Evolutionary conservation across 441 rosid genomes (phyloP).

Genomic region (Capsella rubella): DNA sequence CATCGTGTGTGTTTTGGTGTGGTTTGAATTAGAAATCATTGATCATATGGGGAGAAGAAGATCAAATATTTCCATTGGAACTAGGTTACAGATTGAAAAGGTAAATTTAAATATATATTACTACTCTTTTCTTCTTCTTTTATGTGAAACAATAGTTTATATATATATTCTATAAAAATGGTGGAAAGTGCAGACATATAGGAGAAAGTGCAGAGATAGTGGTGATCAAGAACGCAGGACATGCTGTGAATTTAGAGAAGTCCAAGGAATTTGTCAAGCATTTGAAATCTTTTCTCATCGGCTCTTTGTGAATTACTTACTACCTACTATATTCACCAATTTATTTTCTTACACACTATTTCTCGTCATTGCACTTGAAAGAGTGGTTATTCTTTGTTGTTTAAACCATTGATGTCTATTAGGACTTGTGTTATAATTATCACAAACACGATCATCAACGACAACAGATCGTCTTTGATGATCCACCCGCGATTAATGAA

Average conservation of each 20-base stretch:
- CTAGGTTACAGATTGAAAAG: constrained; percentile 67
- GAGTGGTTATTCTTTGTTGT: not conserved
- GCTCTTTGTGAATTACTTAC: constrained; percentile 14
- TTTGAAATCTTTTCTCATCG: constrained; percentile 61
- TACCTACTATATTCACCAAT: too few relatives aligned
- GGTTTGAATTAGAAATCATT: constrained; percentile 50
- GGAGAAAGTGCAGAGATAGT: constrained; percentile 69
- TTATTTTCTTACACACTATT: not conserved
- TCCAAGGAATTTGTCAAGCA: constrained; percentile 67
- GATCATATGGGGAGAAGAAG: constrained; percentile 80
- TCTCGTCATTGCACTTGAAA: not conserved
- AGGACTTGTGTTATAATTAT: not conserved
- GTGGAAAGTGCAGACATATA: constrained; percentile 51
- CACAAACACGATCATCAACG: not conserved
- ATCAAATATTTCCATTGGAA: constrained; percentile 75
- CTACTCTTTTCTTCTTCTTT: not conserved
- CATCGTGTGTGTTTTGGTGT: not conserved
- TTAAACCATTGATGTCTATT: not conserved
- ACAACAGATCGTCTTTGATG: not conserved
- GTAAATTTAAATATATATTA: constrained; percentile 28
- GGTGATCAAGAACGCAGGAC: constrained; percentile 77
- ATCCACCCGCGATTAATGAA: not conserved
- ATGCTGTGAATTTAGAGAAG: constrained; percentile 80
- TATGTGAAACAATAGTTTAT: not conserved
- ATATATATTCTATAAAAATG: not conserved